phyloP scores from a whole-genome alignment of 352 stramenopile genomes.

The Saprolegnia parasitica region DNA sequence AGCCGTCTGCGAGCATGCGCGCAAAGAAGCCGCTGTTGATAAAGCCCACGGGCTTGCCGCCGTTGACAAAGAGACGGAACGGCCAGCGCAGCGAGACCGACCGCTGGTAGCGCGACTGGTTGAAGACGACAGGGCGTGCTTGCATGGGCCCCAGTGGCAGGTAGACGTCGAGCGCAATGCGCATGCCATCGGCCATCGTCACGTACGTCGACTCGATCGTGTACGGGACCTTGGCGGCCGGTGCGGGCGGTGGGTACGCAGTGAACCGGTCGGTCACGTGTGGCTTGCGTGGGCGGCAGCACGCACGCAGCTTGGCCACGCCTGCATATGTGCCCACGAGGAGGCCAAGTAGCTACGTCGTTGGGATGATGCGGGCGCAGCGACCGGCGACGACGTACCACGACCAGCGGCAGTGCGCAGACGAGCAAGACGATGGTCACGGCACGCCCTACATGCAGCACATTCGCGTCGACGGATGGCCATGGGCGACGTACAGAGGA shows the following conservation, averaged over 20 bases:
- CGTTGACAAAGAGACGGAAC: conserved; percentile 31
- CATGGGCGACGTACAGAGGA: conserved; percentile 14
- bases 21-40: conserved; percentile 34
- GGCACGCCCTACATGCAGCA: not conserved
- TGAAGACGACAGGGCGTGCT: conserved; percentile 30
- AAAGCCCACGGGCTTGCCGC: conserved; percentile 33
- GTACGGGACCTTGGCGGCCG: not conserved
- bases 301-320: not conserved
- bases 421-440: not conserved
- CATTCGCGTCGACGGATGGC: not conserved
- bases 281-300: not conserved
- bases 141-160: conserved; percentile 25
- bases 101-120: conserved; percentile 36
- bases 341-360: not conserved
- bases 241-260: not conserved
- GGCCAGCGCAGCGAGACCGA: conserved; percentile 33
- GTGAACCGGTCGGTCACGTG: conserved; percentile 6
- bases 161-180: conserved; percentile 34
- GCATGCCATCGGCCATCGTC: conserved; percentile 10
- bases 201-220: conserved; percentile 18
- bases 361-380: no score
- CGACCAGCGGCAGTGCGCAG: not conserved
- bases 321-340: not conserved
- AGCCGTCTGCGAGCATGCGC: conserved; percentile 32
- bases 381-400: not conserved